Evolutionary conservation across 2,329 filamentous ascomycete species (phyloP), one percentile per base, ranked within the genome.

Genomic region (Fusarium dlaminii): DNA sequence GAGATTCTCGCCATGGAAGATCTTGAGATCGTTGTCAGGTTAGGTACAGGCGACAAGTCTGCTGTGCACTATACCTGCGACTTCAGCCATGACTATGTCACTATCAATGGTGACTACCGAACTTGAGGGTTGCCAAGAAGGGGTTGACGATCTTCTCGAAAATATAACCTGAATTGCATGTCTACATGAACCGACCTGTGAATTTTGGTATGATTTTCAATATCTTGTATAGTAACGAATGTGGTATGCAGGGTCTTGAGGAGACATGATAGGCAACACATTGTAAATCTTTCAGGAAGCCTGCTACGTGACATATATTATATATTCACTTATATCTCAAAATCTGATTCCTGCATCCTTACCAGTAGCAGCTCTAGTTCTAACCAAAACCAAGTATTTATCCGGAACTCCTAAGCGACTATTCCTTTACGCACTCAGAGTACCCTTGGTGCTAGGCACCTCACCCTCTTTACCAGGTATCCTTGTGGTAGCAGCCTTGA

Each of bases 371-470:
- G 66, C 43, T 76, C 52, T 61, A 60, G 58, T 68, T 57, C 62
- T 65, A 66, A 46, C 52, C 52, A 63, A 68, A 59, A 60, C 46
- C 60, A 59, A 72, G 46, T n/a, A 70, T 51, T 61, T 37, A 58
- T 46, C 75, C 70, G 63, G 61, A 79, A 79, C 76, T 78, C 77
- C 77, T 51, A 66, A 52, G 42, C 59, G 22, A 30, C 18, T 27
- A 22, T 39, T 32, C 29, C 22, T 63, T 76, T 83, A 91, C 22
- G 89, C 89, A 79, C 86, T 91, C 83, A 98, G 82, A 39, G 97
- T 97, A 17, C 96, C 96, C 89, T 98, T 98, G 14, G 96, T 98
- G 85, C 95, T 98, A 60, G 95, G 94, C 32, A 98, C 91, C 87
- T 99, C 96, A 6, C 94, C 95, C 84, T 97, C 95, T 81, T 93